Percentiles rank a stretch among this genome's conserved stretches.
These are phyloP conservation scores for Clonostachys sp. DNA, from an alignment of 2,329 filamentous ascomycete species.

Conservation along the genomic window DNA sequence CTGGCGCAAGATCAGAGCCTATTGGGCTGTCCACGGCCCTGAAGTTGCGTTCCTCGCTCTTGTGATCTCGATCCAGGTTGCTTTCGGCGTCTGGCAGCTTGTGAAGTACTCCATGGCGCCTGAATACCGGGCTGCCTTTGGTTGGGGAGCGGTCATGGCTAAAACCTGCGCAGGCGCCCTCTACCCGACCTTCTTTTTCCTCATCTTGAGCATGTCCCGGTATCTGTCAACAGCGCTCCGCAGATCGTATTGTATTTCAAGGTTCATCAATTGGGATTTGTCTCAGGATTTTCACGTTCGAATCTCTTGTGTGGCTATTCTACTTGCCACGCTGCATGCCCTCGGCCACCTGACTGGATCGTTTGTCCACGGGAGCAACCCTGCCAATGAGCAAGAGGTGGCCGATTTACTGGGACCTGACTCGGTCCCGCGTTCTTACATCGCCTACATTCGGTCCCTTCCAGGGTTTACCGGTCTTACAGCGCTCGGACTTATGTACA, in stretches of 20 bases:
- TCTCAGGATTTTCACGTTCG: slow-evolving; percentile 51
- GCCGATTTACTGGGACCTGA: slow-evolving; percentile 36
- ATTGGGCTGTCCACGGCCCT: slow-evolving; percentile 51
- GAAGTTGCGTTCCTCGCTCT: slow-evolving; percentile 42
- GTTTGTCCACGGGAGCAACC: slow-evolving; percentile 42
- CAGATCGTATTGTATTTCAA: slow-evolving; percentile 43
- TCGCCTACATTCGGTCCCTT: slow-evolving; percentile 36
- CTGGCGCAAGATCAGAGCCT: slow-evolving; percentile 41
- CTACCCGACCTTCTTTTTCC: slow-evolving; percentile 54
- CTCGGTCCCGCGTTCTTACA: slow-evolving; percentile 35
- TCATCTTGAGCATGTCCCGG: slow-evolving; percentile 53
- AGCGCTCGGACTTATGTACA: slow-evolving; percentile 42
- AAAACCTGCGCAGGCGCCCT: slow-evolving; percentile 50
- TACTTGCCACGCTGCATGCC: slow-evolving; percentile 46
- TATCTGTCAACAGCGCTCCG: slow-evolving; percentile 49
- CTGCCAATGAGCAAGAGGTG: slow-evolving; percentile 35
- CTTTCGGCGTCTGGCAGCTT: slow-evolving; percentile 50
- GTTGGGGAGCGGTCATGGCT: slow-evolving; percentile 51
- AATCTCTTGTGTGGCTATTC: slow-evolving; percentile 43
- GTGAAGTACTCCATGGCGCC: slow-evolving; percentile 43
- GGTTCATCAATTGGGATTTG: slow-evolving; percentile 53
- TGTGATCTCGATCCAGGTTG: slow-evolving; percentile 40
- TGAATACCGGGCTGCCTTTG: slow-evolving; percentile 42
- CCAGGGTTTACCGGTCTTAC: slow-evolving; percentile 47
- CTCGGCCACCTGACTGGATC: slow-evolving; percentile 49